Conservation (phyloP, 2,329 filamentous ascomycete species). For the Pyricularia grisea region DNA sequence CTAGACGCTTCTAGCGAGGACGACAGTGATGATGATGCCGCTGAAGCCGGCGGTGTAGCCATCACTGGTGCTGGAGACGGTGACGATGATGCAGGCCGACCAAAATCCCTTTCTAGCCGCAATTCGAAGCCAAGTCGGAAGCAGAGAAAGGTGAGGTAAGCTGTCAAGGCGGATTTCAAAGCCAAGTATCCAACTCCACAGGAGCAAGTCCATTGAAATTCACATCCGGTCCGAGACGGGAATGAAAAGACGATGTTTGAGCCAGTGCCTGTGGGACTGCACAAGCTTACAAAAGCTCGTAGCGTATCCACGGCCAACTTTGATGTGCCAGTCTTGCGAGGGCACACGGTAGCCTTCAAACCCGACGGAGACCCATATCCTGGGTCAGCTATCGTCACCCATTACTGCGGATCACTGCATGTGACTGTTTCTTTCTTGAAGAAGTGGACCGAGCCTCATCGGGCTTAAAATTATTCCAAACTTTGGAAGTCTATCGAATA, state of each 20-base stretch:
- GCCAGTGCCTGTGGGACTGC: neutral
- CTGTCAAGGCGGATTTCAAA: neutral
- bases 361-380: neutral
- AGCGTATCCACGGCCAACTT: neutral
- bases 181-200: neutral
- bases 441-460: neutral
- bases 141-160: neutral
- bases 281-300: neutral
- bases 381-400: neutral
- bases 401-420: neutral
- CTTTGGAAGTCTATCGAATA: neutral
- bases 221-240: neutral
- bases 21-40: slow-evolving; percentile 5
- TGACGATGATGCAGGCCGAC: neutral
- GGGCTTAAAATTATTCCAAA: neutral
- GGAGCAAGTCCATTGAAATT: neutral
- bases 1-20: slow-evolving; percentile 7
- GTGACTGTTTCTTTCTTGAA: neutral
- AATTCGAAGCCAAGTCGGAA: neutral
- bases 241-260: neutral
- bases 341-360: neutral
- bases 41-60: slow-evolving; percentile 14
- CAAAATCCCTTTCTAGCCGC: neutral
- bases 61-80: slow-evolving; percentile 22
- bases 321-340: neutral